These are phyloP conservation scores for Paramecium tetraurelia DNA, from an alignment of 73 alveolate species.

Conservation along the genomic window DNA sequence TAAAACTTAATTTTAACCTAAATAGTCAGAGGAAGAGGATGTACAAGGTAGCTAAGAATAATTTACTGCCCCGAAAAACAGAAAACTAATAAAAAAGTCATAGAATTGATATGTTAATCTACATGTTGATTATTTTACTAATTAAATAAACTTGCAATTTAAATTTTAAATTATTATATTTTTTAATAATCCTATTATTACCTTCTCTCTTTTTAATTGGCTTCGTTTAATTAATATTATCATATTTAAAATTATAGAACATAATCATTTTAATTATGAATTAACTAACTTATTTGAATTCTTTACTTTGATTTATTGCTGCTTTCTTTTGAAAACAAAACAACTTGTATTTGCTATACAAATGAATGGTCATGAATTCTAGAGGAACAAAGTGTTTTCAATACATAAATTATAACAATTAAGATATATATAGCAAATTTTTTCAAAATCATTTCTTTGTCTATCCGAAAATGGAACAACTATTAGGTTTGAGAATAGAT, in stretches of 20 bases:
- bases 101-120: not conserved
- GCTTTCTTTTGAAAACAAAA: too few relatives aligned
- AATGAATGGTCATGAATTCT: too few relatives aligned
- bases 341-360: too few relatives aligned
- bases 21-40: constrained; percentile 32
- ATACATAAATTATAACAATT: too few relatives aligned
- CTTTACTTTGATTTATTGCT: too few relatives aligned
- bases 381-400: too few relatives aligned
- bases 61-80: not conserved
- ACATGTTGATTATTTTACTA: not conserved
- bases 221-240: too few relatives aligned
- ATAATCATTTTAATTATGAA: too few relatives aligned
- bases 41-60: not conserved
- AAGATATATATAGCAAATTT: not conserved
- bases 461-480: not conserved
- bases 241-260: too few relatives aligned
- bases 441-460: not conserved
- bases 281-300: too few relatives aligned
- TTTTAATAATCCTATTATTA: too few relatives aligned
- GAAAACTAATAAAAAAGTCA: constrained; percentile 7
- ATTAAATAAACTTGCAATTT: not conserved
- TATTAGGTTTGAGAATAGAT: not conserved
- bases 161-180: not conserved
- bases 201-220: too few relatives aligned
- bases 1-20: not conserved